These are phyloP conservation scores for Prosopis cineraria DNA, from an alignment of 306 rosid species.

Conservation along the genomic window DNA sequence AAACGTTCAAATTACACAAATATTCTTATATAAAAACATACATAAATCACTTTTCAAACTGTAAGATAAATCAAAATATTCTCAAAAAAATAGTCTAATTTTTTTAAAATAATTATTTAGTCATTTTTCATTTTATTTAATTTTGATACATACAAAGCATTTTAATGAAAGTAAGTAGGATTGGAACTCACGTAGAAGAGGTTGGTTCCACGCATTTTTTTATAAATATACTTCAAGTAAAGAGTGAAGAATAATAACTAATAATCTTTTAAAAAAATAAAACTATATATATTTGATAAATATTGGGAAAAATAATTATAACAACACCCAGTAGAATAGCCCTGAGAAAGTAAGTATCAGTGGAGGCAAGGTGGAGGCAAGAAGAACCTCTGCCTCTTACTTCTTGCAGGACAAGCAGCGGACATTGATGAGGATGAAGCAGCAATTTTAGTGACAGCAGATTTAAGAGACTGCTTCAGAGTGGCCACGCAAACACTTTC, in stretches of 20 bases:
- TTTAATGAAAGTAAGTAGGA: neutral
- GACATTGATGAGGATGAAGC: conserved; percentile 59
- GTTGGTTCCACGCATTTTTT: neutral
- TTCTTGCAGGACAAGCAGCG: conserved; percentile 65
- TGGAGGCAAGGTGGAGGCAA: conserved; percentile 62
- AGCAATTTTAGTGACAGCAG: conserved; percentile 64
- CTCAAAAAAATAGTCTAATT: too few relatives aligned
- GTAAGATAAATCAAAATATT: neutral
- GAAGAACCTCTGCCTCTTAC: conserved; percentile 98
- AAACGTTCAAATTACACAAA: neutral
- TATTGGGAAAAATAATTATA: conserved; percentile 26
- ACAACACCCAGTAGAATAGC: conserved; percentile 17
- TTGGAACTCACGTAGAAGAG: neutral
- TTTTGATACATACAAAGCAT: neutral
- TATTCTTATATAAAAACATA: neutral
- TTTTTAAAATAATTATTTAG: too few relatives aligned
- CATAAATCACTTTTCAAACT: neutral
- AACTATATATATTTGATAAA: neutral
- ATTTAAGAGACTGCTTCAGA: conserved; percentile 77
- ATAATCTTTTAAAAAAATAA: neutral
- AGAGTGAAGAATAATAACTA: neutral
- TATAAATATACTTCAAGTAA: neutral
- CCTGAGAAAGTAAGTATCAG: conserved; percentile 27
- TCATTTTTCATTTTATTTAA: neutral
- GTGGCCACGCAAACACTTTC: conserved; percentile 56